These are phyloP conservation scores for Coffea humblotiana DNA, from an alignment of 305 asterid species.

Conservation along the genomic window DNA sequence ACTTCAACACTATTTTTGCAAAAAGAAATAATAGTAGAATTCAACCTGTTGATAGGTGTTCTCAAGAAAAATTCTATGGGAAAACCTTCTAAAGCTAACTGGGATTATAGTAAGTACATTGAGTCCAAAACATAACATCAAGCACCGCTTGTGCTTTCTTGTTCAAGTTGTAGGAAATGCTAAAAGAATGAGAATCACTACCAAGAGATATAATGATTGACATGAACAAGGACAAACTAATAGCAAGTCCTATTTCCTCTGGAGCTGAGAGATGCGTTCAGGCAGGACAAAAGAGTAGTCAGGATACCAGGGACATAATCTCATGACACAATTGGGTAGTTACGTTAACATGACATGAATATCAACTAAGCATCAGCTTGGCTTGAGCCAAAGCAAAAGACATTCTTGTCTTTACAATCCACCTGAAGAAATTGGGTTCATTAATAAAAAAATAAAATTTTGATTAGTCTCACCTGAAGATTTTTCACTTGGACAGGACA, in stretches of 20 bases:
- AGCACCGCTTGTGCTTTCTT: neutral
- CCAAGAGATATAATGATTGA: neutral
- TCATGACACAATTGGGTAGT: neutral
- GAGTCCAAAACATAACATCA: neutral
- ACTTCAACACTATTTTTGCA: neutral
- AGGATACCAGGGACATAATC: neutral
- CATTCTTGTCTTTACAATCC: neutral
- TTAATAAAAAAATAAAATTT: constrained; percentile 10
- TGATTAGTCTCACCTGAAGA: constrained; percentile 66
- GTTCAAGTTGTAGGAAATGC: neutral
- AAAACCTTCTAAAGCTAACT: neutral
- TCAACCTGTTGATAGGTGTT: neutral
- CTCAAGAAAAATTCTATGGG: neutral
- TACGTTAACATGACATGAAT: neutral
- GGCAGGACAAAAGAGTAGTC: neutral
- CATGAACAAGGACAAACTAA: neutral
- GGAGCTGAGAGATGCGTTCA: neutral
- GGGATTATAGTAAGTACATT: neutral
- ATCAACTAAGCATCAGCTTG: neutral
- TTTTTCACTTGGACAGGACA: constrained; percentile 91
- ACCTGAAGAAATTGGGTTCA: neutral
- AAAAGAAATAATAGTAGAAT: neutral
- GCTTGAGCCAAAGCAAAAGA: neutral
- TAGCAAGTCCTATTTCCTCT: neutral
- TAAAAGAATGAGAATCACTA: neutral